These are phyloP conservation scores for Sinapis alba DNA, from an alignment of 441 rosid species.

Conservation along the genomic window DNA sequence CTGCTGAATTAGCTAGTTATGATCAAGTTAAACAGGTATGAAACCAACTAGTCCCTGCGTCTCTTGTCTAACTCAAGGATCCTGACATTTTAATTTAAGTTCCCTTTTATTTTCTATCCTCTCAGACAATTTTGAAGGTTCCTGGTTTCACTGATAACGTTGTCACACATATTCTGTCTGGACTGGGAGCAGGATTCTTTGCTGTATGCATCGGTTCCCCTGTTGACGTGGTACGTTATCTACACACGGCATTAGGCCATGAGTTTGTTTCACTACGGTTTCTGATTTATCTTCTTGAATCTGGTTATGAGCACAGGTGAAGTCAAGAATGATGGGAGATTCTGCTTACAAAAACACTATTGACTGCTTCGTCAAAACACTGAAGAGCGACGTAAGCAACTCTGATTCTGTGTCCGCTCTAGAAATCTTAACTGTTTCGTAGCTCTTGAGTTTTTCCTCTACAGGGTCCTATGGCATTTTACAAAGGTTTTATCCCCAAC, in stretches of 20 bases:
- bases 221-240: slow-evolving; percentile 88
- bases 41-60: not conserved
- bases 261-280: not conserved
- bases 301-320: slow-evolving; percentile 67
- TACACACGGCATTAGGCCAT: slow-evolving; percentile 8
- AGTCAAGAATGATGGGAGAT: slow-evolving; percentile 99
- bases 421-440: not conserved
- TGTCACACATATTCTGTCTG: slow-evolving; percentile 89
- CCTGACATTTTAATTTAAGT: not conserved
- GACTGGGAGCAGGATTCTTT: slow-evolving; percentile 94
- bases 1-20: slow-evolving; percentile 97
- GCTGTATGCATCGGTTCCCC: slow-evolving; percentile 99
- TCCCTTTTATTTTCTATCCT: slow-evolving; percentile 15
- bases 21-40: slow-evolving; percentile 94
- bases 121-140: slow-evolving; percentile 86
- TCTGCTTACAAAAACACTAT: slow-evolving; percentile 89
- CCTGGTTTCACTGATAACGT: slow-evolving; percentile 94
- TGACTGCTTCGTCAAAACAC: slow-evolving; percentile 89
- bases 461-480: slow-evolving; percentile 96
- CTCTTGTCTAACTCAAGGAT: not conserved
- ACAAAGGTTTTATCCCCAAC: slow-evolving; percentile 96
- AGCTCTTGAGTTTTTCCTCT: not conserved
- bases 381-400: slow-evolving; percentile 78
- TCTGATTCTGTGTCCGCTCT: not conserved
- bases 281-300: slow-evolving; percentile 10